Evolutionary conservation across 768 basidiomycete genomes (phyloP).

Genomic region (Saitozyma podzolica): DNA sequence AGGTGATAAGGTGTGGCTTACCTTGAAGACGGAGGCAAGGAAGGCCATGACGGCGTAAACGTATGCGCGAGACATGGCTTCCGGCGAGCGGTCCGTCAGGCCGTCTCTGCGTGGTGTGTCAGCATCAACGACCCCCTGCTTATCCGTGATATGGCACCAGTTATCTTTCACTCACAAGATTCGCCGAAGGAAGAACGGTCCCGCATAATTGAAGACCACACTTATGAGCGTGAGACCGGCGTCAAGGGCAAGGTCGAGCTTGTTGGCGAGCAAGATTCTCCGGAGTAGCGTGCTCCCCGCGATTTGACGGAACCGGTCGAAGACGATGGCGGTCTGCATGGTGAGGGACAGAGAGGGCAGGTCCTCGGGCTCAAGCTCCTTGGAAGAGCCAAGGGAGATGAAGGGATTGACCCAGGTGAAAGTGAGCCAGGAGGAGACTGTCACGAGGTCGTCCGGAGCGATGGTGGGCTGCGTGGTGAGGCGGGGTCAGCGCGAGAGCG

Average conservation of each 20-base stretch:
- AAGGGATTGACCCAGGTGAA: slow-evolving; percentile 49
- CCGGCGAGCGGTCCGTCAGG: slow-evolving; percentile 55
- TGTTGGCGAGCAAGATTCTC: slow-evolving; percentile 35
- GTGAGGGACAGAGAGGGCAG: slow-evolving; percentile 41
- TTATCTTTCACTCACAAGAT: slow-evolving; percentile 36
- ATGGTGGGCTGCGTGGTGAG: slow-evolving; percentile 21
- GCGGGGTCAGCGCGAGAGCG: background rate
- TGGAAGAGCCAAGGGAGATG: slow-evolving; percentile 33
- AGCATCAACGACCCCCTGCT: background rate
- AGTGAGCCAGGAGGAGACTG: slow-evolving; percentile 43
- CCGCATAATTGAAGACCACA: slow-evolving; percentile 73
- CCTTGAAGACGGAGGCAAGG: slow-evolving; percentile 63
- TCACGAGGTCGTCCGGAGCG: slow-evolving; percentile 42
- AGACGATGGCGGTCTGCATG: slow-evolving; percentile 37
- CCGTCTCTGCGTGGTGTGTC: slow-evolving; percentile 23
- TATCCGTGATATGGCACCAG: background rate
- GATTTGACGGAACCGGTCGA: slow-evolving; percentile 35
- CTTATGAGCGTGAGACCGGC: slow-evolving; percentile 67
- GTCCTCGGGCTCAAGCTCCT: slow-evolving; percentile 45
- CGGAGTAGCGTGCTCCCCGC: slow-evolving; percentile 26
- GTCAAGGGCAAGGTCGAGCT: slow-evolving; percentile 59
- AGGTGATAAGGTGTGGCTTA: slow-evolving; percentile 7
- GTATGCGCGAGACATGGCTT: slow-evolving; percentile 65
- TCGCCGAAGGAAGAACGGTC: slow-evolving; percentile 81
- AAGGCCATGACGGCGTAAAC: slow-evolving; percentile 78